Percentiles rank a stretch among this genome's conserved stretches.
Conservation (phyloP, 2,329 filamentous ascomycete genomes). For the Tolypocladium paradoxum region DNA sequence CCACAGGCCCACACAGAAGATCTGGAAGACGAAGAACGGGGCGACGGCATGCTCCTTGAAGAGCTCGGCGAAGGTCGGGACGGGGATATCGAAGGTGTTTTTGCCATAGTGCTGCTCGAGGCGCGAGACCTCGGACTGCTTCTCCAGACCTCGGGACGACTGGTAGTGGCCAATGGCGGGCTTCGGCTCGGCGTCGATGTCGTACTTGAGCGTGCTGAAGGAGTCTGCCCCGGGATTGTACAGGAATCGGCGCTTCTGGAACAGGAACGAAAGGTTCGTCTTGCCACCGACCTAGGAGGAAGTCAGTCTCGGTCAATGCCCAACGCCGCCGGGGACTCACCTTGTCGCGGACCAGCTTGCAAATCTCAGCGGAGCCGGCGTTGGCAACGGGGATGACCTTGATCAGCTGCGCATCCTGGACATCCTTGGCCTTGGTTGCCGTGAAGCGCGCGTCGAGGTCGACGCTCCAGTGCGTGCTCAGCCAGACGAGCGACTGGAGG, state of each 20-base stretch:
- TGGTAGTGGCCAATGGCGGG: conserved; percentile 72
- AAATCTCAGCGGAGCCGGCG: conserved; percentile 82
- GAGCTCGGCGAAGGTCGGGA: conserved; percentile 88
- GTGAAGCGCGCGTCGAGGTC: conserved; percentile 76
- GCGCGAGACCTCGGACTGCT: conserved; percentile 63
- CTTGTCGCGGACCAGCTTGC: conserved; percentile 65
- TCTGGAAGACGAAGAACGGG: conserved; percentile 97
- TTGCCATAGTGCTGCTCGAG: conserved; percentile 88
- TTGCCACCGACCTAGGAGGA: conserved; percentile 52
- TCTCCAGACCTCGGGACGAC: conserved; percentile 62
- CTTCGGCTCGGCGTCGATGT: conserved; percentile 76
- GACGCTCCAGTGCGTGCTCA: conserved; percentile 97
- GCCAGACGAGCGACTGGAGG: conserved; percentile 78
- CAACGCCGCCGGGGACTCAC: conserved; percentile 21
- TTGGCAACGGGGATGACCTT: conserved; percentile 88
- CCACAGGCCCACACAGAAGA: conserved; percentile 98
- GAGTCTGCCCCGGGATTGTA: conserved; percentile 60
- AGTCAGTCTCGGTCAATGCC: not conserved
- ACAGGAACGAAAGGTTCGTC: conserved; percentile 76
- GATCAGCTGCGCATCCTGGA: conserved; percentile 73
- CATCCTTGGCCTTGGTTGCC: conserved; percentile 54
- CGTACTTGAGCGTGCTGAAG: conserved; percentile 77
- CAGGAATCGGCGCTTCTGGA: conserved; percentile 95
- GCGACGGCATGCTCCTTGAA: conserved; percentile 98
- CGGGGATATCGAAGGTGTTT: conserved; percentile 96